Base-by-base conservation (phyloP, 495 filamentous ascomycete genomes). In the Penicillium mononematosum region DNA sequence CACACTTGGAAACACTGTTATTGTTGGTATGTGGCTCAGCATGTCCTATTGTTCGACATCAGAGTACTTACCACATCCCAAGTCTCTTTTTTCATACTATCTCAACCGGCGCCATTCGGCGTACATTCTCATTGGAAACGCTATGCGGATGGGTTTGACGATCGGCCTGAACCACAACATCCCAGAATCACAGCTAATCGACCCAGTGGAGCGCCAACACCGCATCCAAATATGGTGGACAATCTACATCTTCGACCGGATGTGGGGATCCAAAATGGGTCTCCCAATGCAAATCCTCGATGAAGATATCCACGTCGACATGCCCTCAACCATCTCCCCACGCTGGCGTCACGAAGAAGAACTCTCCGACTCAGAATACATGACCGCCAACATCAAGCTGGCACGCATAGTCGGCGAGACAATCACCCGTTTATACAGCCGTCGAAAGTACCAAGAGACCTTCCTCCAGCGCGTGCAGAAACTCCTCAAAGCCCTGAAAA, bases 91-190 rank as follows among this genome's bases (percentile, higher is more conserved):
- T 43, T 79, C 75, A 2, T 73, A 77, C 45, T 75, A 76, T 55
- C 64, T 77, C 25, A 79, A 79, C 48, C 71, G 76, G 27, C 74
- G 75, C 4, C 72, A 77, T 55, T 76, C 72, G 0, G 74, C 76
- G 12, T 75, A 75, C 20, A 61, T 73, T 0, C 58, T 79, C 11
- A 71, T 75, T 20, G 72, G 76, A 29, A 75, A 70, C 11, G 75
- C 75, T 34, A 73, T 79, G 70, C 72, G 75, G 17, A 62, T 75
- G 51, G 68, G 73, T 32, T 52, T 79, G 5, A 72, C 67, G 20
- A 78, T 77, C 14, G 76, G 76, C 3, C 45, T 79, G 19, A 77
- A 79, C 55, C 75, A 78, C 54, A 78, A 78, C 41, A 74, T 79
- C 43, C 70, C 75, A 22, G 74, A 78, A 53, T 70, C 72, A n/a